Conservation (phyloP, 352 stramenopile genomes). For the Pythium biforme region DNA sequence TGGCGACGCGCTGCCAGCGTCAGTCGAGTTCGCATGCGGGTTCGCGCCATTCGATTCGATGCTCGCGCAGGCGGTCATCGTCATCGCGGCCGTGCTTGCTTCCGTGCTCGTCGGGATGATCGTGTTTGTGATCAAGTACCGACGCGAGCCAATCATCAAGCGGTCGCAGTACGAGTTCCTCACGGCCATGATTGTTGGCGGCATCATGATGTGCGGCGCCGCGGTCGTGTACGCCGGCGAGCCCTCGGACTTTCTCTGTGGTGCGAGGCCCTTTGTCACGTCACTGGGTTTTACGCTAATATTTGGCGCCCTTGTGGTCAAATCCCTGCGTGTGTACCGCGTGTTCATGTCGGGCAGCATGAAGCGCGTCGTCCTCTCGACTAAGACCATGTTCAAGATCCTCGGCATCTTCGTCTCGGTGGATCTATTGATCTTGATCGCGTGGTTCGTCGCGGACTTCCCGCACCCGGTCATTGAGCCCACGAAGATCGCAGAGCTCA, state of each 20-base stretch:
- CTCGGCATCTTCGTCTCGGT: constrained; percentile 17
- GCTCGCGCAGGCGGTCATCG: constrained; percentile 16
- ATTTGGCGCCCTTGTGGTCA: constrained; percentile 33
- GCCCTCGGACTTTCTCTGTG: constrained; percentile 39
- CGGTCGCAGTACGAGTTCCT: constrained; percentile 74
- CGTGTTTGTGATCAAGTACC: constrained; percentile 30
- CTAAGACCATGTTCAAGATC: constrained; percentile 22
- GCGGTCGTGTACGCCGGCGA: constrained; percentile 40
- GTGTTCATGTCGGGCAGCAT: constrained; percentile 27
- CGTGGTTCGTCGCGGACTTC: constrained; percentile 29
- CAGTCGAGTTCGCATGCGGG: constrained; percentile 28
- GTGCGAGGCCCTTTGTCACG: constrained; percentile 22
- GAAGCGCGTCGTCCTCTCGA: constrained; percentile 23
- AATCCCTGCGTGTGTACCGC: constrained; percentile 39
- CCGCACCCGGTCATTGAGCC: constrained; percentile 30
- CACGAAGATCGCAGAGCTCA: background rate
- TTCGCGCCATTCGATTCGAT: constrained; percentile 26
- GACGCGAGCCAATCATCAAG: constrained; percentile 48
- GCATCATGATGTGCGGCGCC: constrained; percentile 43
- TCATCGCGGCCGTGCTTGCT: constrained; percentile 8
- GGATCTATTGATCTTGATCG: constrained; percentile 29
- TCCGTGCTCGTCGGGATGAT: constrained; percentile 2
- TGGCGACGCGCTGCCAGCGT: constrained; percentile 25
- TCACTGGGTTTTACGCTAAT: constrained; percentile 29
- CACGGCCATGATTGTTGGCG: constrained; percentile 47